phyloP scores from a whole-genome alignment of 495 filamentous ascomycete species.

The Massariosphaeria phaeospora region DNA sequence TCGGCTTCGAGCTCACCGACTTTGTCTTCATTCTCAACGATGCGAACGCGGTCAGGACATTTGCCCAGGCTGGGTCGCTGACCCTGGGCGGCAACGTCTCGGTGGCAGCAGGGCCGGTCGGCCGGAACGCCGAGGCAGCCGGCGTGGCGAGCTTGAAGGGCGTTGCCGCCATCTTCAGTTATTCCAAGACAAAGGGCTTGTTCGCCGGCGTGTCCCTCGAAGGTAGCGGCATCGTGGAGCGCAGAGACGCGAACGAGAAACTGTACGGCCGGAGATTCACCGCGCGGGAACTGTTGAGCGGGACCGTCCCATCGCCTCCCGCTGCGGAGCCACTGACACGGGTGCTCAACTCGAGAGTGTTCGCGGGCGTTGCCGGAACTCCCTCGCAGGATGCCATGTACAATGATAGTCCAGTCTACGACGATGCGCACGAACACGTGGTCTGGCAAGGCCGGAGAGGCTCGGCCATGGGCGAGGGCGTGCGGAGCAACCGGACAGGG shows the following conservation, averaged over 20 bases:
- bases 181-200: slow-evolving; percentile 93
- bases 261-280: slow-evolving; percentile 79
- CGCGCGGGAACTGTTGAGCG: slow-evolving; percentile 75
- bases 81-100: slow-evolving; percentile 96
- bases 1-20: slow-evolving; percentile 95
- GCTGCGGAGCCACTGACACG: slow-evolving; percentile 77
- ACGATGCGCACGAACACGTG: slow-evolving; percentile 78
- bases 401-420: slow-evolving; percentile 91
- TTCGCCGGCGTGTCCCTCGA: slow-evolving; percentile 95
- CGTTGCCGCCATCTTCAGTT: slow-evolving; percentile 89
- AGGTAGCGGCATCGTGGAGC: slow-evolving; percentile 83
- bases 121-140: slow-evolving; percentile 91
- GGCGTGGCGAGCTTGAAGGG: slow-evolving; percentile 87
- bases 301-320: slow-evolving; percentile 70
- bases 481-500: slow-evolving; percentile 54
- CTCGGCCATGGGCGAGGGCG: slow-evolving; percentile 69
- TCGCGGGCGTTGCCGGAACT: slow-evolving; percentile 57
- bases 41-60: slow-evolving; percentile 81
- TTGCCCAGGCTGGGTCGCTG: slow-evolving; percentile 83
- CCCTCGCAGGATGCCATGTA: slow-evolving; percentile 66
- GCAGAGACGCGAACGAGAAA: slow-evolving; percentile 94
- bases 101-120: slow-evolving; percentile 88
- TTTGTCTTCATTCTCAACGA: slow-evolving; percentile 99
- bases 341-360: slow-evolving; percentile 77
- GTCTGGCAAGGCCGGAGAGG: slow-evolving; percentile 87